Evolutionary conservation across 2,329 filamentous ascomycete species (phyloP).

Genomic region (Hymenoscyphus repandus): DNA sequence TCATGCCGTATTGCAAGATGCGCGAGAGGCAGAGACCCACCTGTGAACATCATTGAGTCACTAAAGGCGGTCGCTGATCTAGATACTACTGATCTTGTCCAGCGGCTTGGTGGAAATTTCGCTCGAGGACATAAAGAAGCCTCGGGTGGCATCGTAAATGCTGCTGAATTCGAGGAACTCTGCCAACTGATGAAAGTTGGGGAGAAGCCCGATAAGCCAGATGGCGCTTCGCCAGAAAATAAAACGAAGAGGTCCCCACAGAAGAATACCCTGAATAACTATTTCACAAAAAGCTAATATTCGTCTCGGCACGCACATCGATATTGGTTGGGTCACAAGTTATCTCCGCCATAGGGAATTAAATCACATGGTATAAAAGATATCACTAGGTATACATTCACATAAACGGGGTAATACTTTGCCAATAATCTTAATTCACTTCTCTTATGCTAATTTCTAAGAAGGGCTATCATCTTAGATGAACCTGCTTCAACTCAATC

Average conservation of each 20-base stretch:
- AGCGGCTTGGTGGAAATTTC: conserved; percentile 57
- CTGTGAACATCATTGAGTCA: conserved; percentile 58
- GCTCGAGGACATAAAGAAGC: conserved; percentile 64
- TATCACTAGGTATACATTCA: too few relatives aligned
- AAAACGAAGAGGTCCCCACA: conserved; percentile 37
- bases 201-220: conserved; percentile 40
- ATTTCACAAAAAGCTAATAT: conserved; percentile 41
- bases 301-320: too few relatives aligned
- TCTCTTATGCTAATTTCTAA: too few relatives aligned
- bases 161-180: conserved; percentile 59
- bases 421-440: too few relatives aligned
- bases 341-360: too few relatives aligned
- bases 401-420: too few relatives aligned
- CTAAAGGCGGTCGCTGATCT: conserved; percentile 46
- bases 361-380: too few relatives aligned
- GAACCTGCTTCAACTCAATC: too few relatives aligned
- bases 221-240: conserved; percentile 31
- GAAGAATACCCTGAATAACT: conserved; percentile 50
- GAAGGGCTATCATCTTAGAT: too few relatives aligned
- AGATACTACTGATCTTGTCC: conserved; percentile 34
- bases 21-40: conserved; percentile 46
- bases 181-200: conserved; percentile 54
- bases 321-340: too few relatives aligned
- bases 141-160: conserved; percentile 58
- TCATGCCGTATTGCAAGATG: conserved; percentile 57